Base-by-base conservation (phyloP, 2,329 filamentous ascomycete species). In the Periglandula ipomoeae region DNA sequence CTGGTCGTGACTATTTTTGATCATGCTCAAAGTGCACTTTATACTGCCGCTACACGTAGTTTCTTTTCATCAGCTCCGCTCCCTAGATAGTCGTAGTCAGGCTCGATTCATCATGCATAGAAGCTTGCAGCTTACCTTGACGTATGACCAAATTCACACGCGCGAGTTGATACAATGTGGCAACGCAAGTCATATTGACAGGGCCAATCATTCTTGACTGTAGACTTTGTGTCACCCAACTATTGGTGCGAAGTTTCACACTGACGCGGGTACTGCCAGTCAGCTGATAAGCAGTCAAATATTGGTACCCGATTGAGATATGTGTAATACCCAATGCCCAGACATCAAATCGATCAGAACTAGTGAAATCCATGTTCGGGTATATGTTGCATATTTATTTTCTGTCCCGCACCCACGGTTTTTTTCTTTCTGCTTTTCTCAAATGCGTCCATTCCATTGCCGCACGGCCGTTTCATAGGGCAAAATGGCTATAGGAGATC, bases 261-360 rank as follows among this genome's bases (percentile, higher is more conserved):
- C 20, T n/a, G 17, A 23, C 13, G 27, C 27, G 27, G 27, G 34
- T 20, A 17, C 23, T 6, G 44, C 19, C 9, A 37, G 44, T 39
- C 44, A 46, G 32, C 34, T 46, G 34, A 46, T 24, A 13, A 26
- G 23, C 32, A 19, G 17, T 5, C 5, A 11, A 15, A 32, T 15
- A 32, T 46, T 38, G 44, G 20, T 27, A 46, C 44, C 44, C 44
- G 30, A 46, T 32, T 24, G 17, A 15, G 19, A 42, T 38, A 46
- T 15, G 19, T 19, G 15, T 20, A 20, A 32, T 44, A 15, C 26
- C 23, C 34, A 32, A 32, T 32, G 30, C 15, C 30, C 30, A 32
- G 30, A 10, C 11, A 15, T 32, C 11, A 32, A 10, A 11, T 10
- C 7, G 11, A 15, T 15, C 6, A 15, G 10, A 32, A 32, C 9